phyloP scores from a whole-genome alignment of 768 basidiomycete genomes.

The Phanerochaete sordida region DNA sequence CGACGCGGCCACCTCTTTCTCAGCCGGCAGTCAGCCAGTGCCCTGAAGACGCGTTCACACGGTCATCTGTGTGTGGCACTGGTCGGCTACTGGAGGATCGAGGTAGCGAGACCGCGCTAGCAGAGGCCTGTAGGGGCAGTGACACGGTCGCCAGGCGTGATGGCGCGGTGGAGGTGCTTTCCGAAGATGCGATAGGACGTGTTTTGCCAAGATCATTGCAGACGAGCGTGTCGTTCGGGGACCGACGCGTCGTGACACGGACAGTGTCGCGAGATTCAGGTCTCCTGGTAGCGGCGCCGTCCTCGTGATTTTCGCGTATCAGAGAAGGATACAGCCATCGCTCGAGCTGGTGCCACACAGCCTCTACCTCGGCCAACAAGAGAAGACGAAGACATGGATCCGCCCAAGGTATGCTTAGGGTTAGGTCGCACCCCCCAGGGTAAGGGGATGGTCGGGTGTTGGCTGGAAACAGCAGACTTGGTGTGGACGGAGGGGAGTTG shows the following conservation, averaged over 20 bases:
- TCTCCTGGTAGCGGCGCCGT: not conserved
- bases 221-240: conserved; percentile 8
- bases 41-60: conserved; percentile 2
- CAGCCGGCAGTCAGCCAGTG: not conserved
- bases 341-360: conserved; percentile 16
- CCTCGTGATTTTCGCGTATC: not conserved
- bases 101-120: conserved; percentile 54
- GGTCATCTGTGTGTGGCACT: conserved; percentile 15
- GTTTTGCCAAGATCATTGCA: conserved; percentile 36
- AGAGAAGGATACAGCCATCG: not conserved
- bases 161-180: conserved; percentile 36
- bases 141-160: conserved; percentile 14
- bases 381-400: conserved; percentile 24
- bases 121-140: conserved; percentile 41
- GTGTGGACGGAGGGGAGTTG: conserved; percentile 26
- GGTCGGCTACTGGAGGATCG: conserved; percentile 17
- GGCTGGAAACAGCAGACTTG: conserved; percentile 38
- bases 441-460: conserved; percentile 44
- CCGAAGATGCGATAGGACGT: conserved; percentile 47
- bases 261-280: conserved; percentile 15
- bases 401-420: conserved; percentile 47
- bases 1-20: conserved; percentile 44
- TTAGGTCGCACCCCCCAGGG: conserved; percentile 51
- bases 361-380: conserved; percentile 26
- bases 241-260: conserved; percentile 5